Evolutionary conservation across 345 rosid genomes (phyloP), one percentile per base, ranked within the genome.

Genomic region (Sonneratia caseolaris): DNA sequence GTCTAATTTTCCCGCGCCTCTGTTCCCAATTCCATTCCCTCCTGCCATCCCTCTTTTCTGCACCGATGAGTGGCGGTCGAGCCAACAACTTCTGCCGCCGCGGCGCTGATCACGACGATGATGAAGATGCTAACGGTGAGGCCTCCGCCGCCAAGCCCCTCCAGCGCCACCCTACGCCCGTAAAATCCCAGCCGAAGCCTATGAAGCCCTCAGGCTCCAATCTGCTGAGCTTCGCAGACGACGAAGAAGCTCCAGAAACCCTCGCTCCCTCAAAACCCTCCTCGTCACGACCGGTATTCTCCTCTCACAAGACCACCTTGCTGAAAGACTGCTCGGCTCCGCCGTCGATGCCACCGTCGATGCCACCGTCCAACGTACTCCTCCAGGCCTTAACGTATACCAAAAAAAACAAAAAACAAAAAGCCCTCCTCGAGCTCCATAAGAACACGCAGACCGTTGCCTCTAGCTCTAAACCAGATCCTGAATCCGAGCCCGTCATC

Each of bases 151-250:
- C 74, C 2, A 65, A 65, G 10, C 42, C 68, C n/a, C 37, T 36
- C 21, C 35, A 9, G 21, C 5, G 22, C 32, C 36, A 9, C 21
- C 66, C 36, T 16, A 68, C 5, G 32, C 68, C 67, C 19, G 37
- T 36, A 42, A 75, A 72, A 56, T 24, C 76, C 53, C 57, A 73
- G 37, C 37, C 78, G 32, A 75, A 72, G 68, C 49, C 78, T 68
- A 93, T 87, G 69, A 72, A 80, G 74, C 76, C 75, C 72, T 37
- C 75, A 36, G 79, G 76, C 10, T 76, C 85, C 47, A 82, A 80
- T 73, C 93, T 89, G 37, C 96, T 93, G 48, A 93, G 98, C 77
- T 93, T 93, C 69, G 97, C 85, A 1, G 97, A 93, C 70, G 98
- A 91, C 70, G 98, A 86, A 49, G 91, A 82, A 53, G 84, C 85